phyloP scores from a whole-genome alignment of 176 grass and related monocot genomes.

The Eremochloa ophiuroides region DNA sequence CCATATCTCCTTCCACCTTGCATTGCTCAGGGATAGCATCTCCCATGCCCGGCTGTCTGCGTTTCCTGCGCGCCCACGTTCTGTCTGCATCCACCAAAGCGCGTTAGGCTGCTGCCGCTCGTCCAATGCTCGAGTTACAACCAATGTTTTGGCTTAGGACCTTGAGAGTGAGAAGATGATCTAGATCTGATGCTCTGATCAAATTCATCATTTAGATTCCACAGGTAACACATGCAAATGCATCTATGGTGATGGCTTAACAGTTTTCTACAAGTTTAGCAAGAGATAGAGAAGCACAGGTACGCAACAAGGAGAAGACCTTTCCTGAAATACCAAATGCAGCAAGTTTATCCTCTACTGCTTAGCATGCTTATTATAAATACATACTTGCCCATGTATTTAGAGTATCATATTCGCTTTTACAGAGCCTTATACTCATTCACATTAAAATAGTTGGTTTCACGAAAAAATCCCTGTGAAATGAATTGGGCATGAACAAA shows the following conservation, averaged over 20 bases:
- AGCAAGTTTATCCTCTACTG: background rate
- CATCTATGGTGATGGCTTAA: background rate
- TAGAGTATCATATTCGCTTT: background rate
- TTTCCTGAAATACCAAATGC: background rate
- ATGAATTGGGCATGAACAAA: constrained; percentile 26
- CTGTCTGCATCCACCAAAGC: too few relatives aligned
- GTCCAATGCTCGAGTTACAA: too few relatives aligned
- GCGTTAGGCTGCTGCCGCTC: too few relatives aligned
- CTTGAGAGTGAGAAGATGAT: too few relatives aligned
- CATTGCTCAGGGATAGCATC: too few relatives aligned
- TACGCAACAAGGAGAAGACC: background rate
- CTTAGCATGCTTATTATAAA: background rate
- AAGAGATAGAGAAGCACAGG: background rate
- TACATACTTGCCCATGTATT: background rate
- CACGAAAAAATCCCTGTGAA: background rate
- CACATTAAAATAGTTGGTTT: background rate
- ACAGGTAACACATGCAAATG: background rate
- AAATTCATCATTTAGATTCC: background rate
- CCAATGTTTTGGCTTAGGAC: too few relatives aligned
- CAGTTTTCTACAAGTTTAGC: background rate
- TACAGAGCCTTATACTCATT: background rate
- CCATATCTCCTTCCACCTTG: too few relatives aligned
- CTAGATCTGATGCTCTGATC: too few relatives aligned
- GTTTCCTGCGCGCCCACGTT: too few relatives aligned
- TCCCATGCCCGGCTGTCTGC: too few relatives aligned